Evolutionary conservation across 23 red algal genomes (phyloP), one percentile per base, ranked within the genome.

Genomic region (Pyropia yezoensis): DNA sequence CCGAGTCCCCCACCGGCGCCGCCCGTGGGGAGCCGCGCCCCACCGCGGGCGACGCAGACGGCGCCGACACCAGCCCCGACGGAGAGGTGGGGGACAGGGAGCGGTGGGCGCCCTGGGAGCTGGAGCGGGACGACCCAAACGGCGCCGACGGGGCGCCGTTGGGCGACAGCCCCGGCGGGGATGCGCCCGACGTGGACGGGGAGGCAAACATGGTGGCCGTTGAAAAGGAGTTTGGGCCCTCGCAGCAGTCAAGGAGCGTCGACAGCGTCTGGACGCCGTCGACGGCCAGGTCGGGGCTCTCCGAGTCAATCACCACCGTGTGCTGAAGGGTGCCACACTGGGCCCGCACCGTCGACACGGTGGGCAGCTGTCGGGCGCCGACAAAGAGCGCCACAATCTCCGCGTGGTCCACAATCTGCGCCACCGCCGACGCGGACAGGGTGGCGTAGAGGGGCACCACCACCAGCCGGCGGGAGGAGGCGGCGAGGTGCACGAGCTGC

Each of bases 381-480:
- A 63, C 65, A 69, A 67, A 81, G 25, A 73, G 25, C 56, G 69
- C 39, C 54, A 49, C 27, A 49, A 81, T 70, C 3, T 59, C 77
- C 14, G 77, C 69, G 52, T 81, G 77, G 18, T 81, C 25, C 32
- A 70, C 50, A 15, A 81, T 59, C 57, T 30, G 69, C 21, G 50
- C 33, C 23, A 64, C 47, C n/a, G 63, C 34, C 30, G 69, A 23
- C 56, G 50, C 49, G 25, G 57, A 49, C 7, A 81, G 50, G 54
- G 50, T 81, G 49, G 69, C 65, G 59, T 81, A 81, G 6, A 81
- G 57, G 5, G 77, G 64, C 1, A 81, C 77, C 18, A 61, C 54
- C 16, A 81, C 65, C 63, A 70, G 45, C 27, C 77, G 63, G 49
- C 58, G 62, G 2, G 59, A 54, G 13, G 63, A 70, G 2, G 54